A percentile compares a stretch with the other conserved stretches of the same genome.
phyloP scores from a whole-genome alignment of 805 yeast species.

The Jamesozyma piceae region DNA sequence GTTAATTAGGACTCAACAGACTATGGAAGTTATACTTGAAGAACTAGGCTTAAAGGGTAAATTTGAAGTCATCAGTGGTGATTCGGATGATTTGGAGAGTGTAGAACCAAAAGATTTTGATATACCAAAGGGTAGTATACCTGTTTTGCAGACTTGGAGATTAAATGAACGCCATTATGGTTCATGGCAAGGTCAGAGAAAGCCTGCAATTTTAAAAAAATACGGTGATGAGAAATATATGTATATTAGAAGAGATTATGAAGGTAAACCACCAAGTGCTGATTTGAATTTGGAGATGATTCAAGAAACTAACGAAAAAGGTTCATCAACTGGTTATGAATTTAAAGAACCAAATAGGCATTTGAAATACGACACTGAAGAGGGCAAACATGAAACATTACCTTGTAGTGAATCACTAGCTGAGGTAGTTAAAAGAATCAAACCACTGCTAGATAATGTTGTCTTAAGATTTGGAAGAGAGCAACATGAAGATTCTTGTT shows the following conservation, averaged over 20 bases:
- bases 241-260: conserved; percentile 70
- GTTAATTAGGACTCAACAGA: conserved; percentile 64
- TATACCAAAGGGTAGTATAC: conserved; percentile 31
- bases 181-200: conserved; percentile 67
- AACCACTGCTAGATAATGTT: conserved; percentile 46
- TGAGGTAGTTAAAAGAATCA: conserved; percentile 60
- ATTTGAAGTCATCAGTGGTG: conserved; percentile 17
- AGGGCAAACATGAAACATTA: conserved; percentile 33
- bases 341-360: conserved; percentile 32
- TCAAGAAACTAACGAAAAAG: conserved; percentile 33
- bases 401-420: conserved; percentile 68
- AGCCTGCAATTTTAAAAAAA: conserved; percentile 51
- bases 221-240: conserved; percentile 69
- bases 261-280: conserved; percentile 56
- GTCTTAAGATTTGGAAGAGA: conserved; percentile 39
- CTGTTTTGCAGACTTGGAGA: conserved; percentile 64
- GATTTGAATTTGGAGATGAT: conserved; percentile 29
- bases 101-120: neutral
- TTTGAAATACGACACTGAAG: conserved; percentile 28
- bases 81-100: conserved; percentile 8
- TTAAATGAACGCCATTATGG: conserved; percentile 82
- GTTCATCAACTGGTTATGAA: conserved; percentile 27
- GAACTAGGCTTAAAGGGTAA: conserved; percentile 31
- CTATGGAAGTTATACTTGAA: conserved; percentile 57
- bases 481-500: conserved; percentile 45